Evolutionary conservation across 345 rosid genomes (phyloP).

Genomic region (Eucalyptus erythrocorys): DNA sequence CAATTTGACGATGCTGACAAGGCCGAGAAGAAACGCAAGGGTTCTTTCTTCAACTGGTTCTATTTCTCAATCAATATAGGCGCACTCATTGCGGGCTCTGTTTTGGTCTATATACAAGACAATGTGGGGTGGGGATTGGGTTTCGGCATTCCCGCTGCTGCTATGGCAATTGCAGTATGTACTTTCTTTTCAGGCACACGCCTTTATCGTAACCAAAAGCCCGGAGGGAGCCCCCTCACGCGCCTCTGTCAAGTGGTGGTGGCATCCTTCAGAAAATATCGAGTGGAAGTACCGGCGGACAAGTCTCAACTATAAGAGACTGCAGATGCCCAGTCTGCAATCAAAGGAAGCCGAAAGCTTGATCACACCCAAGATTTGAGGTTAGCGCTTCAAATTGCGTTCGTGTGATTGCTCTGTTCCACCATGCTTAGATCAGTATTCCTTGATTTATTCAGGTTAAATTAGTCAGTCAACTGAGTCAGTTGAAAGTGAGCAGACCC

Average conservation of each 20-base stretch:
- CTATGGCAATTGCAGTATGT: constrained; percentile 24
- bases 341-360: constrained; percentile 35
- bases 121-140: constrained; percentile 30
- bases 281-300: constrained; percentile 17
- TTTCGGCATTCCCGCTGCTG: constrained; percentile 23
- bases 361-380: constrained; percentile 16
- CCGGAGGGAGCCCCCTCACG: constrained; percentile 27
- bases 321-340: constrained; percentile 11
- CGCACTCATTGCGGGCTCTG: constrained; percentile 17
- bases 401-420: no score
- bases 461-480: no score
- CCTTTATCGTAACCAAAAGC: constrained; percentile 21
- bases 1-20: constrained; percentile 23
- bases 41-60: constrained; percentile 30
- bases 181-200: constrained; percentile 21
- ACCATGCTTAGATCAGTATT: no score
- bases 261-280: constrained; percentile 17
- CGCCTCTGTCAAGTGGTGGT: constrained; percentile 17
- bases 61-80: constrained; percentile 20
- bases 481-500: no score
- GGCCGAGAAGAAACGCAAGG: constrained; percentile 16
- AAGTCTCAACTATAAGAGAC: constrained; percentile 19
- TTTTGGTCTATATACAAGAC: constrained; percentile 19
- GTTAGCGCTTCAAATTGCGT: not conserved
- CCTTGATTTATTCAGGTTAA: no score